phyloP scores from a whole-genome alignment of 495 filamentous ascomycete species.

The Penicillium pancosmium region DNA sequence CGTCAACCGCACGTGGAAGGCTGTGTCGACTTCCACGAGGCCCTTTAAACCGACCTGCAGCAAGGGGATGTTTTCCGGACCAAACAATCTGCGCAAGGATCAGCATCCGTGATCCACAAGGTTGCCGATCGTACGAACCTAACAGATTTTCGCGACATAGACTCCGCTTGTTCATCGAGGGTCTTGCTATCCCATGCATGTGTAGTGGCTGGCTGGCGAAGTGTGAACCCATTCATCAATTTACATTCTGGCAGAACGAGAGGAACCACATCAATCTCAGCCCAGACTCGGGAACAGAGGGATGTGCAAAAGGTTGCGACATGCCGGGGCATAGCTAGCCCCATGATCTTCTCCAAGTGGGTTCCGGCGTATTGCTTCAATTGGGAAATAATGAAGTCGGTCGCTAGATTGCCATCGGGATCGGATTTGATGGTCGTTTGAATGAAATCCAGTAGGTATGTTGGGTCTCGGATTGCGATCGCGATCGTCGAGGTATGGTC shows the following conservation, averaged over 20 bases:
- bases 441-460: conserved; percentile 77
- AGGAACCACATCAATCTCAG: conserved; percentile 75
- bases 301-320: conserved; percentile 53
- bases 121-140: conserved; percentile 47
- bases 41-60: conserved; percentile 74
- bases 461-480: conserved; percentile 74
- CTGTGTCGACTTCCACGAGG: conserved; percentile 74
- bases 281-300: conserved; percentile 76
- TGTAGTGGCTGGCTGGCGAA: conserved; percentile 5
- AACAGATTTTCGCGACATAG: conserved; percentile 80
- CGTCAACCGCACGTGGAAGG: conserved; percentile 61
- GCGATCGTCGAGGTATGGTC: conserved; percentile 57
- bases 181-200: conserved; percentile 52
- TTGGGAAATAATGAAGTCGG: conserved; percentile 54
- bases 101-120: conserved; percentile 9
- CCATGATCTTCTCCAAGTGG: conserved; percentile 69
- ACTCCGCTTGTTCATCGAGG: conserved; percentile 84
- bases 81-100: conserved; percentile 64
- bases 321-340: conserved; percentile 48
- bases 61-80: conserved; percentile 72
- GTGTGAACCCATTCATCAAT: conserved; percentile 24
- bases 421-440: conserved; percentile 51
- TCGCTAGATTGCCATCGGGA: conserved; percentile 43
- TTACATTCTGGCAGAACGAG: conserved; percentile 52
- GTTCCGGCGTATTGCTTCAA: conserved; percentile 60